Base-by-base conservation (phyloP, 768 basidiomycete species). In the Mycena haematopus region DNA sequence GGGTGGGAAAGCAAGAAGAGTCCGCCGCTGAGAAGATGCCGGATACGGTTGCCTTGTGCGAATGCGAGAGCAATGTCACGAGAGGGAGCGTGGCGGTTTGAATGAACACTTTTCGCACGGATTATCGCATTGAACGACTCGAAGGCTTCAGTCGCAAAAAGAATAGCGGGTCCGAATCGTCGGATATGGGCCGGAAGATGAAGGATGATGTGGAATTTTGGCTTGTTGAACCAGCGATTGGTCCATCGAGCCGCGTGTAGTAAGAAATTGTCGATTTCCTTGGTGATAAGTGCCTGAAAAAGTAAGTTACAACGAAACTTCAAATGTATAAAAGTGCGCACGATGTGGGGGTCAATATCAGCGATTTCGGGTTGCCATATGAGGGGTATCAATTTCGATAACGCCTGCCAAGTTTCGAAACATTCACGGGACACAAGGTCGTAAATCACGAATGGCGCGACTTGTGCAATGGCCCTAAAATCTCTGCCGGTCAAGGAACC, bases 361-460 rank as follows among this genome's bases (percentile, higher is more conserved):
- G 62, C 24, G 27, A 82, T 82, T 13, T 64, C 51, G 1, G 80
- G 78, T 55, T 80, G 77, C 75, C 76, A 83, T 0, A 81, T 64
- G 0, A 82, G 68, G 0, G 76, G 74, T 0, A 77, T 62, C 1
- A 82, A 65, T 10, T 63, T 71, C 0, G 71, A 75, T 1, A 82
- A 73, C 1, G 76, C 77, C 3, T 75, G 71, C 57, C 62, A 13
- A 70, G 63, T 42, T 21, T 42, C 42, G 19, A 42, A 42, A 42
- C 42, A 42, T 21, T 42, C 42, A 17, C 3, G 7, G 5, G 42
- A 21, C 42, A 42, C 42, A 4, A 42, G 42, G n/a, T 42, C 42
- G 15, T 42, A 42, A 42, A 42, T 2, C 42, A 42, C 42, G 15
- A 42, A 42, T 2, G 42, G 42, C 15, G 42, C 42, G 9, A 42